These are phyloP conservation scores for Trichoderma erinaceum DNA, from an alignment of 495 filamentous ascomycete genomes.

Conservation along the genomic window DNA sequence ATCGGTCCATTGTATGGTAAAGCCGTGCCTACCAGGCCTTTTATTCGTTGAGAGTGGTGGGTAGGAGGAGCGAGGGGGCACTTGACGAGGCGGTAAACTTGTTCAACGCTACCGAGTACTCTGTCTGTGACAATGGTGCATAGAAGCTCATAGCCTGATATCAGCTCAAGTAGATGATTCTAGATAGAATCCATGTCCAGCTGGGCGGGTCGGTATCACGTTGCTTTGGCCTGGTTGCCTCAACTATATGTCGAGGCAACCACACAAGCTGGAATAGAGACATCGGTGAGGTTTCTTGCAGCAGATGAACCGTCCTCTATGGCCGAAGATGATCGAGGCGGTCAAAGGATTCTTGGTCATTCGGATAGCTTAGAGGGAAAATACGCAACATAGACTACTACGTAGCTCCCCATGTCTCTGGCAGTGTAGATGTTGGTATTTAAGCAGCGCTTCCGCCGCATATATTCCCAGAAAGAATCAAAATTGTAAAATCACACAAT, in stretches of 20 bases:
- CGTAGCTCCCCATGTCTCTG: neutral
- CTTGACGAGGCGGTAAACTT: neutral
- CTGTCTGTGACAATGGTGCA: neutral
- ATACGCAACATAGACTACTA: neutral
- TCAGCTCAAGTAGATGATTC: neutral
- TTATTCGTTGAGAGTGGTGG: neutral
- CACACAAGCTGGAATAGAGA: neutral
- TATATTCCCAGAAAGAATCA: neutral
- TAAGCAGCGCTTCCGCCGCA: neutral
- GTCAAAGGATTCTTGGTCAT: neutral
- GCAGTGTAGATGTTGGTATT: neutral
- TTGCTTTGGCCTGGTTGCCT: conserved; percentile 8
- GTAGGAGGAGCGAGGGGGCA: neutral
- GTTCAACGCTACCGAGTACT: neutral
- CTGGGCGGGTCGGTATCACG: conserved; percentile 9
- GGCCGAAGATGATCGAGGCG: conserved; percentile 1
- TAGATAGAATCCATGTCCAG: neutral
- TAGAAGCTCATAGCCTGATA: neutral
- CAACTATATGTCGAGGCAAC: conserved; percentile 12
- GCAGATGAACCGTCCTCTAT: neutral
- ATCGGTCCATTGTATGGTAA: neutral
- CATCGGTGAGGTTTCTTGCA: conserved; percentile 2
- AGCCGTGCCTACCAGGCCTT: neutral
- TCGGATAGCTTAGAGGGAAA: neutral
- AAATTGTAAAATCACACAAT: neutral